These are phyloP conservation scores for Teunomyces gatunensis DNA, from an alignment of 805 yeast genomes.

Conservation along the genomic window DNA sequence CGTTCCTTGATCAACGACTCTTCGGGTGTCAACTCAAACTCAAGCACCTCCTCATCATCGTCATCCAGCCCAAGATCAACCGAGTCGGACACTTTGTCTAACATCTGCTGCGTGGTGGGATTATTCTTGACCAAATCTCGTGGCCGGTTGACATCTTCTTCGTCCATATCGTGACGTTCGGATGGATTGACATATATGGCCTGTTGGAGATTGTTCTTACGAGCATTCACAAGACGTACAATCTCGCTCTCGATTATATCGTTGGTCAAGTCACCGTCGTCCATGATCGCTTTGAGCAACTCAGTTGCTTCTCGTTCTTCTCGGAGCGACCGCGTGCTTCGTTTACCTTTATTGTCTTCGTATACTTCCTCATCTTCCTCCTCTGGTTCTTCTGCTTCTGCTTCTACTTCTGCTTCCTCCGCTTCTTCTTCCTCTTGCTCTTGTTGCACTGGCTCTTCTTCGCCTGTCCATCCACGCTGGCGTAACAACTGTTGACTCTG, in stretches of 20 bases:
- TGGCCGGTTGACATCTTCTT: conserved; percentile 30
- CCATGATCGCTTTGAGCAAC: conserved; percentile 26
- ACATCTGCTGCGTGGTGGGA: conserved; percentile 57
- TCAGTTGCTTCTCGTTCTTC: conserved; percentile 13
- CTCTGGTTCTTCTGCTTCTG: neutral
- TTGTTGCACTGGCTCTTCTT: conserved; percentile 3
- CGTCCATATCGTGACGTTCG: conserved; percentile 14
- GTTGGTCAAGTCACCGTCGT: conserved; percentile 30
- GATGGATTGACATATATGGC: conserved; percentile 20
- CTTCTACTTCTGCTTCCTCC: neutral
- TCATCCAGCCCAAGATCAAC: conserved; percentile 62
- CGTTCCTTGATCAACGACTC: conserved; percentile 74
- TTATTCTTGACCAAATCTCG: conserved; percentile 49
- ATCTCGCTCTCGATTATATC: conserved; percentile 22
- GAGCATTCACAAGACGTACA: conserved; percentile 13
- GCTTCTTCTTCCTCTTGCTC: neutral
- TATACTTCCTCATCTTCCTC: conserved; percentile 2
- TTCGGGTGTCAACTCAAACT: conserved; percentile 59
- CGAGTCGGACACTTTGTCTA: conserved; percentile 54
- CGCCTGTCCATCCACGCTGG: conserved; percentile 1
- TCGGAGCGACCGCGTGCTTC: neutral
- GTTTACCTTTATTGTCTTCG: conserved; percentile 8
- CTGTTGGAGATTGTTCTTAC: conserved; percentile 14
- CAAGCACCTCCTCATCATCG: conserved; percentile 77
- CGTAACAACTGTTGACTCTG: conserved; percentile 5